These are phyloP conservation scores for Metschnikowia colocasiae DNA, from an alignment of 805 yeast species.

Conservation along the genomic window DNA sequence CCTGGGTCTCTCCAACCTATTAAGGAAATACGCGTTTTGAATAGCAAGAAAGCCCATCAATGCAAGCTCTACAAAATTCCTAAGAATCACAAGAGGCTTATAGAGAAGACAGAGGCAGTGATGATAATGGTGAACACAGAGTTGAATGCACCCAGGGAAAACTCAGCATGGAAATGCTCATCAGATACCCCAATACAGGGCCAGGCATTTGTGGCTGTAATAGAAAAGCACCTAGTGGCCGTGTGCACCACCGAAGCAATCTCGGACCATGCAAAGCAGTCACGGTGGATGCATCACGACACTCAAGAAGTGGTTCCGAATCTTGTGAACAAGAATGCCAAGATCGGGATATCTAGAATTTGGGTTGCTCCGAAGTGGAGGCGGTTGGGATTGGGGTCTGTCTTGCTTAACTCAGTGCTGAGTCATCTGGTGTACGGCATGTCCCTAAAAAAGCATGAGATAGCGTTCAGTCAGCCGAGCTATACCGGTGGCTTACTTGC, in stretches of 20 bases:
- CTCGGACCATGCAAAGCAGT: slow-evolving; percentile 22
- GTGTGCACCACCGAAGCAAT: slow-evolving; percentile 51
- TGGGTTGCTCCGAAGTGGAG: slow-evolving; percentile 47
- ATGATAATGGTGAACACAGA: slow-evolving; percentile 56
- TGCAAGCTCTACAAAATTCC: slow-evolving; percentile 22
- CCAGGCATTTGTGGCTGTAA: slow-evolving; percentile 47
- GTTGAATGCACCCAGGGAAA: slow-evolving; percentile 50
- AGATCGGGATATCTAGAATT: slow-evolving; percentile 39
- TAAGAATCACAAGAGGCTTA: slow-evolving; percentile 21
- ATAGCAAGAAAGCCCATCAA: slow-evolving; percentile 11
- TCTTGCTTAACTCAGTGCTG: slow-evolving; percentile 43
- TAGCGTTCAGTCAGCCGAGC: slow-evolving; percentile 75
- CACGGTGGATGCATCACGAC: slow-evolving; percentile 59
- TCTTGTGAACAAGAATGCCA: slow-evolving; percentile 33
- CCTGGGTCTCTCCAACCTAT: slow-evolving; percentile 16
- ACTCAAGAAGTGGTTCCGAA: slow-evolving; percentile 50
- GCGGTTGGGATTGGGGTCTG: slow-evolving; percentile 47
- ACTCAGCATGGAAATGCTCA: slow-evolving; percentile 28
- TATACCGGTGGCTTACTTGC: slow-evolving; percentile 62
- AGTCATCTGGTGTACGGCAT: slow-evolving; percentile 49
- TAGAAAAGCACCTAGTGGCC: slow-evolving; percentile 49
- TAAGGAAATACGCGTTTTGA: slow-evolving; percentile 26
- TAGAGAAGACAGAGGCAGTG: slow-evolving; percentile 29
- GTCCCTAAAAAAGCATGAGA: slow-evolving; percentile 34
- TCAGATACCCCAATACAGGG: slow-evolving; percentile 6